phyloP scores from a whole-genome alignment of 2,329 filamentous ascomycete species.

The Cryphonectria parasitica region DNA sequence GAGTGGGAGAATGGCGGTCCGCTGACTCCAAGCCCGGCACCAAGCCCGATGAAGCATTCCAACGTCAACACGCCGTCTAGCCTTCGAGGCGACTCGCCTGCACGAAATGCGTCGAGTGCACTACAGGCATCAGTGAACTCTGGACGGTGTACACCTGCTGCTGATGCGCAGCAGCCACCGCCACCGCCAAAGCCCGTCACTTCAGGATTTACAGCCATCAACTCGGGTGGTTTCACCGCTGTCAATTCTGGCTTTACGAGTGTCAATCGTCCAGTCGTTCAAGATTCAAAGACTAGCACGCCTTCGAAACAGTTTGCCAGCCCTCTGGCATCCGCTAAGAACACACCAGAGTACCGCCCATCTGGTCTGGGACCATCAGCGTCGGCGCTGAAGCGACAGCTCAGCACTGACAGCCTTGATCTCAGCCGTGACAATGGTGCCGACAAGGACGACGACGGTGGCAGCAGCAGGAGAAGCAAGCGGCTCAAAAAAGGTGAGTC shows the following conservation, averaged over 20 bases:
- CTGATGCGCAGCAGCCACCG: slow-evolving; percentile 47
- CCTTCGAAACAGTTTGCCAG: slow-evolving; percentile 66
- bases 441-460: slow-evolving; percentile 65
- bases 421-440: slow-evolving; percentile 49
- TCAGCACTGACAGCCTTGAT: slow-evolving; percentile 63
- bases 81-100: slow-evolving; percentile 68
- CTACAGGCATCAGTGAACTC: slow-evolving; percentile 53
- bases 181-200: slow-evolving; percentile 39
- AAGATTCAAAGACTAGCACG: slow-evolving; percentile 61
- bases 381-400: slow-evolving; percentile 75
- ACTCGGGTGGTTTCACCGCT: slow-evolving; percentile 69
- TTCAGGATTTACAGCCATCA: slow-evolving; percentile 59
- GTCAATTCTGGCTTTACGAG: slow-evolving; percentile 73
- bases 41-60: slow-evolving; percentile 71
- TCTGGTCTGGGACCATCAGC: slow-evolving; percentile 54
- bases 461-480: slow-evolving; percentile 81
- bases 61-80: slow-evolving; percentile 62
- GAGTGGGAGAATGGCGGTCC: slow-evolving; percentile 93
- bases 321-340: slow-evolving; percentile 65
- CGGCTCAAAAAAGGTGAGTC: slow-evolving; percentile 81
- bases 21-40: slow-evolving; percentile 74
- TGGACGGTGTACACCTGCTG: slow-evolving; percentile 54
- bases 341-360: slow-evolving; percentile 67
- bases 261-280: slow-evolving; percentile 58
- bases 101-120: slow-evolving; percentile 58